Evolutionary conservation across 805 yeast species (phyloP).

Genomic region (Starmera quercuum): DNA sequence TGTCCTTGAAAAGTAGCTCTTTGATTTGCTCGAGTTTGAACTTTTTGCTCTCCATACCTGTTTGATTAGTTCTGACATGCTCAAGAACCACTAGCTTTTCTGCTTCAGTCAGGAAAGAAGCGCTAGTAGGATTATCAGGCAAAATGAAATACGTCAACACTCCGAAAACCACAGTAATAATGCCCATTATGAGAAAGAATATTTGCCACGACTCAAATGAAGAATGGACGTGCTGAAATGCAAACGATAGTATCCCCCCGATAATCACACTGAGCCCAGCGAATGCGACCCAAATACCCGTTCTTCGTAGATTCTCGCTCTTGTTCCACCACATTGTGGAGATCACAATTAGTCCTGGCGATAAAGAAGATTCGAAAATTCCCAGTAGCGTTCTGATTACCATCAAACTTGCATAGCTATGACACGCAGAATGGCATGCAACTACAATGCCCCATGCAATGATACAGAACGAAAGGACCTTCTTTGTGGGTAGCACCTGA

Average conservation of each 20-base stretch:
- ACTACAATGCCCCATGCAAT: conserved; percentile 48
- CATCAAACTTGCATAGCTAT: conserved; percentile 46
- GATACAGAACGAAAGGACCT: conserved; percentile 39
- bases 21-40: conserved; percentile 33
- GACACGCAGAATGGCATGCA: conserved; percentile 44
- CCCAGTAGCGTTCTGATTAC: conserved; percentile 47
- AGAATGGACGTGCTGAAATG: conserved; percentile 42
- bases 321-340: conserved; percentile 58
- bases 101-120: conserved; percentile 26
- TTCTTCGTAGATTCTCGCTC: conserved; percentile 42
- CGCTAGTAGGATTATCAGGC: conserved; percentile 42
- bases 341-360: conserved; percentile 49
- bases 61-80: conserved; percentile 35
- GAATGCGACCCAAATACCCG: conserved; percentile 51
- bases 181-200: conserved; percentile 48
- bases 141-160: conserved; percentile 31
- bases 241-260: conserved; percentile 42
- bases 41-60: conserved; percentile 39
- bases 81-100: conserved; percentile 36
- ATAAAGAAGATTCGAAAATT: conserved; percentile 44
- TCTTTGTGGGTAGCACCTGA: conserved; percentile 47
- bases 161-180: conserved; percentile 45
- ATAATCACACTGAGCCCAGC: conserved; percentile 43
- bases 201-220: conserved; percentile 51
- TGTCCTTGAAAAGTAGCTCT: conserved; percentile 37